phyloP scores from a whole-genome alignment of 305 asterid genomes.

The Ajuga reptans region DNA sequence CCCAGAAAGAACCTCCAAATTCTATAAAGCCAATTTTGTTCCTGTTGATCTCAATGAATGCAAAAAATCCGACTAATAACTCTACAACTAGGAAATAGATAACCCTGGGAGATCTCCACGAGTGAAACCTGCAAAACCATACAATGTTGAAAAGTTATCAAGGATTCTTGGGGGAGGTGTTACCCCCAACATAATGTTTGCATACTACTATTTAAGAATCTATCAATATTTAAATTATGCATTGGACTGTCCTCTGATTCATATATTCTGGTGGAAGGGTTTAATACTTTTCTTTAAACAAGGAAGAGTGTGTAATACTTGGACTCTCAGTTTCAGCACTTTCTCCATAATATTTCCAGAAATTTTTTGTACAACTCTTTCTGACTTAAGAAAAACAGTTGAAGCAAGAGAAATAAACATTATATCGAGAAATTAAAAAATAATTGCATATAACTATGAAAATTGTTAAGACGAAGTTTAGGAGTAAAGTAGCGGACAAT shows the following conservation, averaged over 20 bases:
- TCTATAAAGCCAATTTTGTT: constrained; percentile 42
- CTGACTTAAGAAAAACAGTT: neutral
- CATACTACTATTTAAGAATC: neutral
- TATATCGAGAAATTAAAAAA: neutral
- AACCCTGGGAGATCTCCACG: constrained; percentile 60
- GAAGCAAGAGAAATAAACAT: neutral
- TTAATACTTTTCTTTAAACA: neutral
- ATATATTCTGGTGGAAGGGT: neutral
- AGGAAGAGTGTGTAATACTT: neutral
- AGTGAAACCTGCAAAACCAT: constrained; percentile 55
- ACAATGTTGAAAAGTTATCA: constrained; percentile 14
- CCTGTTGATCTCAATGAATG: constrained; percentile 58
- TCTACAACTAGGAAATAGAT: constrained; percentile 52
- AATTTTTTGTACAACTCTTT: neutral
- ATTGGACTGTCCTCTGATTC: neutral
- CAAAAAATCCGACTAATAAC: constrained; percentile 47
- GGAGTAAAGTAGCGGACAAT: neutral
- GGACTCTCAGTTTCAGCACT: neutral
- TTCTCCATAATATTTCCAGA: neutral
- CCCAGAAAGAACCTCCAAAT: constrained; percentile 54
- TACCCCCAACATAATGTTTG: neutral
- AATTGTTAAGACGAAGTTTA: neutral
- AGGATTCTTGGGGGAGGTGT: neutral
- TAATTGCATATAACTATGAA: neutral
- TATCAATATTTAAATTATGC: neutral